A percentile compares a stretch with the other conserved stretches of the same genome.
Evolutionary conservation across 257 asterid genomes (phyloP).

Genomic region (Solanum raphanifolium): DNA sequence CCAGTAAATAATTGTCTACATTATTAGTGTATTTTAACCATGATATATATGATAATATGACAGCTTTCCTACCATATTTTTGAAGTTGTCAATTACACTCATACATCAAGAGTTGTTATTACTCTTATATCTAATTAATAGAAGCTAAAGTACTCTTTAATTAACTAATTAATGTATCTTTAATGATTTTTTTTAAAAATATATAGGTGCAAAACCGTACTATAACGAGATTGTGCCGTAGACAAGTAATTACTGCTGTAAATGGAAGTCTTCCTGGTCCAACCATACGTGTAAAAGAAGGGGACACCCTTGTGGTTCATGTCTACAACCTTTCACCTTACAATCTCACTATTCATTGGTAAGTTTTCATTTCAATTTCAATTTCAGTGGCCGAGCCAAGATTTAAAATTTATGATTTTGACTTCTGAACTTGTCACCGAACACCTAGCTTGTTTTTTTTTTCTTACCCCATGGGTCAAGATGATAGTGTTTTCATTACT

Average conservation of each 20-base stretch:
- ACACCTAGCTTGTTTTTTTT: not conserved
- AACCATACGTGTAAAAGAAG: not conserved
- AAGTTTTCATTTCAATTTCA: not conserved
- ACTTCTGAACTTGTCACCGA: not conserved
- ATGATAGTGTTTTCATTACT: not conserved
- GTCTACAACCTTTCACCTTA: conserved; percentile 7
- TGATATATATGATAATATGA: not conserved
- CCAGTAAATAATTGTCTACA: not conserved
- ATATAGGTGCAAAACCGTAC: conserved; percentile 7
- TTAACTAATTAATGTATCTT: not conserved
- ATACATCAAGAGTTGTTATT: not conserved
- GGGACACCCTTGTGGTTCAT: conserved; percentile 9
- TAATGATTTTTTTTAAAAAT: not conserved
- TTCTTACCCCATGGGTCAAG: not conserved
- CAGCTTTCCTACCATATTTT: not conserved
- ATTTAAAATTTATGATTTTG: not conserved
- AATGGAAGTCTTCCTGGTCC: conserved; percentile 17
- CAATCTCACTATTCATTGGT: conserved; percentile 12
- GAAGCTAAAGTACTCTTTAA: not conserved
- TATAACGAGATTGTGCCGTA: not conserved
- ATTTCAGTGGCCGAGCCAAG: not conserved
- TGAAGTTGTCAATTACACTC: not conserved
- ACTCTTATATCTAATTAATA: not conserved
- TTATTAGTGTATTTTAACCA: not conserved
- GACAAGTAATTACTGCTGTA: conserved; percentile 10